Evolutionary conservation across 768 basidiomycete species (phyloP).

Genomic region (Amanita pallidorosea): DNA sequence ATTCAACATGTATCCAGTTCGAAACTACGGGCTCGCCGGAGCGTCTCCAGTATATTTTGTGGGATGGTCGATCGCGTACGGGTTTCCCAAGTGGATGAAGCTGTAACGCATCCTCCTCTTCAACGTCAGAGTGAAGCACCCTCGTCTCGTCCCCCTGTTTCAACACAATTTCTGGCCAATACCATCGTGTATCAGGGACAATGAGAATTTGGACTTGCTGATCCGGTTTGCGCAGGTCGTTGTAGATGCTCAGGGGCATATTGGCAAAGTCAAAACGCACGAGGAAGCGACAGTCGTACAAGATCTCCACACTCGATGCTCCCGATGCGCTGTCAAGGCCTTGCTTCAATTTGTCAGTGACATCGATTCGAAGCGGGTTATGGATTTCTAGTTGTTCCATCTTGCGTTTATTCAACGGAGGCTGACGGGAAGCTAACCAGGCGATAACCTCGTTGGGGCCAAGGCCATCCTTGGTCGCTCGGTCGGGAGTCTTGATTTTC

Average conservation of each 20-base stretch:
- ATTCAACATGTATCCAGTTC: constrained; percentile 33
- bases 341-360: constrained; percentile 22
- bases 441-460: constrained; percentile 18
- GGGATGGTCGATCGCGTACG: neutral
- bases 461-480: constrained; percentile 4
- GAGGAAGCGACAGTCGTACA: constrained; percentile 62
- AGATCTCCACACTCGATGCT: constrained; percentile 20
- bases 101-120: neutral
- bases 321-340: constrained; percentile 9
- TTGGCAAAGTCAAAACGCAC: constrained; percentile 32
- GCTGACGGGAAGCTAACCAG: constrained; percentile 58
- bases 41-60: constrained; percentile 6
- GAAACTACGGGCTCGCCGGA: constrained; percentile 9
- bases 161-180: constrained; percentile 34
- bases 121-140: constrained; percentile 12
- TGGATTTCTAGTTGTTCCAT: constrained; percentile 13
- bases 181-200: constrained; percentile 30
- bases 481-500: constrained; percentile 13
- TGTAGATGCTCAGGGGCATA: constrained; percentile 29
- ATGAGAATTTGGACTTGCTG: constrained; percentile 20
- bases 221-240: constrained; percentile 13
- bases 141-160: constrained; percentile 8
- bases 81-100: neutral
- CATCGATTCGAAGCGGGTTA: constrained; percentile 26
- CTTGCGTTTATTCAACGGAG: constrained; percentile 28